Conservation (phyloP, 305 asterid genomes). For the Ajuga reptans region DNA sequence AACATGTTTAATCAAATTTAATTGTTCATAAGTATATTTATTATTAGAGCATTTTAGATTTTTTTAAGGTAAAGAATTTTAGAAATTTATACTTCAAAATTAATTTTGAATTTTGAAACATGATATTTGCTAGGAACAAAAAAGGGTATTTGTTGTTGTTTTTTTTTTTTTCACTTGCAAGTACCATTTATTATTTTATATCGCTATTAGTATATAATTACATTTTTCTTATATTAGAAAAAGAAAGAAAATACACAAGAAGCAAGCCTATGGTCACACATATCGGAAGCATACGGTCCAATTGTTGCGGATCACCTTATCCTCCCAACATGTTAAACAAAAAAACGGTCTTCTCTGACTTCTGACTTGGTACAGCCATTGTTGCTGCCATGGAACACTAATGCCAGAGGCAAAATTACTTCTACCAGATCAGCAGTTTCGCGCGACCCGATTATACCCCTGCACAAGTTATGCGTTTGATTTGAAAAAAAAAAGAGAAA, state of each 20-base stretch:
- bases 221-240: too few species aligned
- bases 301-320: constrained; percentile 18
- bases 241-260: neutral
- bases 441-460: constrained; percentile 21
- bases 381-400: neutral
- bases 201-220: too few species aligned
- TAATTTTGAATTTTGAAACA: too few species aligned
- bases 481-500: neutral
- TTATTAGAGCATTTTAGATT: too few species aligned
- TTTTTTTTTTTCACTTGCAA: too few species aligned
- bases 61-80: too few species aligned
- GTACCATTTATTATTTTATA: too few species aligned
- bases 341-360: neutral
- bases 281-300: neutral
- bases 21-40: too few species aligned
- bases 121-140: too few species aligned
- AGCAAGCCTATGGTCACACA: neutral
- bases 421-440: constrained; percentile 7
- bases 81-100: too few species aligned
- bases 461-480: neutral
- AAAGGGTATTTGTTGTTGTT: too few species aligned
- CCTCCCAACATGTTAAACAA: neutral
- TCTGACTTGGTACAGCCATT: neutral
- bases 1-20: too few species aligned
- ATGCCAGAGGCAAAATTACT: neutral